Evolutionary conservation across 768 basidiomycete genomes (phyloP), one percentile per base, ranked within the genome.

Genomic region (Grammothele lineata): DNA sequence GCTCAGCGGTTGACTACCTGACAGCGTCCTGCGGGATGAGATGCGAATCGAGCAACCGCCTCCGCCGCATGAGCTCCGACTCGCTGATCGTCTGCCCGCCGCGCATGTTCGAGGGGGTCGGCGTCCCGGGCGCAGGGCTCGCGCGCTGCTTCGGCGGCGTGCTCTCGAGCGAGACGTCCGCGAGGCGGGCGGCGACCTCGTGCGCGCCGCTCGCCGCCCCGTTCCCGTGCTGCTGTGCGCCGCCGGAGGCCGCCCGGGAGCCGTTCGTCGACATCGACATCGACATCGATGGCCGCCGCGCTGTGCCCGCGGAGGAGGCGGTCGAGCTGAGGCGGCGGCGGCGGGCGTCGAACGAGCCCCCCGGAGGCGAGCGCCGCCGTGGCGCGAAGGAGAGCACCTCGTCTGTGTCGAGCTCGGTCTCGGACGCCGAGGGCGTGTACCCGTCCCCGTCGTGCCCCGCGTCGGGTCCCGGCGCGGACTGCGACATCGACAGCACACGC

Each of bases 31-130:
- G 48, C 33, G 49, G 39, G 33, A 62, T 57, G 35, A 62, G 55
- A 60, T 87, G 84, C 42, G 83, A 75, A 55, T 87, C 85, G 43
- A 93, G 70, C 62, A 93, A 62, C 57, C 91, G 77, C 43, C 87
- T 77, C 56, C 92, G 74, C 57, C 83, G 69, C 74, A 93, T 84
- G 62, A 92, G 63, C 64, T 89, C 88, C 17, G 71, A 76, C 65
- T 91, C 87, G n/a, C 77, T 75, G 47, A 88, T 89, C 34, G 80
- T 81, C 53, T 83, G 80, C 15, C 85, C 83, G 12, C 75, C 70
- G 67, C 66, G 74, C 14, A 37, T 41, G 21, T 39, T 38, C 21
- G 58, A 52, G 14, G 48, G 48, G 18, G 7, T 22, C 47, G 32
- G 27, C 47, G 26, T 35, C 23, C 18, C 30, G 25, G 47, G 48